phyloP scores from a whole-genome alignment of 1,284 basidiomycete genomes.

The Phlebopus sp. region DNA sequence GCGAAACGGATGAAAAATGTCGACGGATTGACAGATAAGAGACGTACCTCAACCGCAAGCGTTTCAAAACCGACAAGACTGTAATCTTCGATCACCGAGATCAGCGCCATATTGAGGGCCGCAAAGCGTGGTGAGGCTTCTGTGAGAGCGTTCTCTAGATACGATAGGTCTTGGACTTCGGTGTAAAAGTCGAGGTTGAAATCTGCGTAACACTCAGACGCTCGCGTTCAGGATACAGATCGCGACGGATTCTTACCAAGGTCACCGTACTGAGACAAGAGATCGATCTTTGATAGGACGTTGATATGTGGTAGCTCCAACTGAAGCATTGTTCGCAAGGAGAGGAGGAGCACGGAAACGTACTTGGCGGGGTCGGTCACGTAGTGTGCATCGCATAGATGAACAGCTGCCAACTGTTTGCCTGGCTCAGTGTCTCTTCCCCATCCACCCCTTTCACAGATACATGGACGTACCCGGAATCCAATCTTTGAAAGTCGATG shows the following conservation, averaged over 20 bases:
- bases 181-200: conserved; percentile 99
- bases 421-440: background rate
- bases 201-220: conserved; percentile 47
- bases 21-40: background rate
- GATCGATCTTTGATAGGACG: conserved; percentile 94
- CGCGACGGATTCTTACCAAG: conserved; percentile 55
- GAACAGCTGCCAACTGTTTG: conserved; percentile 84
- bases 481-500: conserved; percentile 67
- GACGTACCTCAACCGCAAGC: conserved; percentile 85
- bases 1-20: background rate
- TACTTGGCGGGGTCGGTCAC: conserved; percentile 96
- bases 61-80: conserved; percentile 97
- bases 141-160: conserved; percentile 79
- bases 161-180: conserved; percentile 93
- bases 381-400: conserved; percentile 95
- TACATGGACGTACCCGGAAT: conserved; percentile 70
- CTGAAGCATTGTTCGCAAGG: conserved; percentile 96
- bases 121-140: conserved; percentile 63
- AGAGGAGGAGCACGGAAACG: conserved; percentile 88
- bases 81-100: conserved; percentile 92
- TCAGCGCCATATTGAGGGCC: conserved; percentile 85
- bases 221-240: background rate
- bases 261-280: conserved; percentile 84
- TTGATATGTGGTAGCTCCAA: conserved; percentile 97
- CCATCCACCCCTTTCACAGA: conserved; percentile 1